Base-by-base conservation (phyloP, 257 asterid species). In the Lycium barbarum region DNA sequence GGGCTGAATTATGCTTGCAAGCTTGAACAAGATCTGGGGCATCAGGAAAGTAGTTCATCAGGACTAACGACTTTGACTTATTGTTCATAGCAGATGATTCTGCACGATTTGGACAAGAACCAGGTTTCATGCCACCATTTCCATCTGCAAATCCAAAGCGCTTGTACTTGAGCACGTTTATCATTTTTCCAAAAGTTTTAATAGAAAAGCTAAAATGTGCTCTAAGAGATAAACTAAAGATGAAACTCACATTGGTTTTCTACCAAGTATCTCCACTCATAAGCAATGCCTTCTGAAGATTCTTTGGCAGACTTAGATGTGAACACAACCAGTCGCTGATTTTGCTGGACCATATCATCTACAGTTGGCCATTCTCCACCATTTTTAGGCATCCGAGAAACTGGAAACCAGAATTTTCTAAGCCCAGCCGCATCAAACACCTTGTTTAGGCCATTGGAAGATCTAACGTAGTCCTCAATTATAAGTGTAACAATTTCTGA, bases 291-390 rank as follows among this genome's bases (percentile, higher is more conserved):
- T 91, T 96, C 98, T 36, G 96, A 88, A 22, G 93, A 47, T 90
- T 95, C 99, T 88, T 96, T 93, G 9, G 92, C 58, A 68, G 96
- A 86, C 90, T 93, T 93, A 43, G 98, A 95, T 47, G 98, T 96
- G 94, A 96, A 96, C 83, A 95, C 98, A 47, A 96, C 93, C 84
- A 95, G 84, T n/a, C 99, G 96, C 82, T 95, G 96, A 93, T 94
- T 96, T 84, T 83, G 84, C 83, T 85, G 85, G 86, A 89, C 66
- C 99, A 96, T 96, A 80, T 95, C 98, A 89, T 89, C 97, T 71
- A 96, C 93, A n/a, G 89, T 90, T 67, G 98, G 98, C 99, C 98
- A 96, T 9, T 95, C 91, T 84, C 91, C 97, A 62, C 98, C 98
- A 59, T 87, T 90, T 89, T 88, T 89, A 5, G 99, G 99, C 98